phyloP scores from a whole-genome alignment of 768 basidiomycete genomes.

The Tylopilus rubrobrunneus region DNA sequence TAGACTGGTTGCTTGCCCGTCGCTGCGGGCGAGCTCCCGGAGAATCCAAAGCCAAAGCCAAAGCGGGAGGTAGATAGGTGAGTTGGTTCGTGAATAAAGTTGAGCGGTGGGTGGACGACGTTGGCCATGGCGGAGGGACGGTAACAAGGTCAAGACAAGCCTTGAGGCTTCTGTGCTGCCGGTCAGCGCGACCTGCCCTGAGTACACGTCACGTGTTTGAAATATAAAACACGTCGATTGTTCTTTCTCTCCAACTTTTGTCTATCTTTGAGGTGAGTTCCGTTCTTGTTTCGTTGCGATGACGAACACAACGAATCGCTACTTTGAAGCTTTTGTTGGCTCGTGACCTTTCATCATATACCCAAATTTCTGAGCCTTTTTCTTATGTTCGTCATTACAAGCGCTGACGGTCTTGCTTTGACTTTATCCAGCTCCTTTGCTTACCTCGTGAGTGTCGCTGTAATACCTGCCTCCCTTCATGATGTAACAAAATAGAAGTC shows the following conservation, averaged over 20 bases:
- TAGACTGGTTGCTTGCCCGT: conserved; percentile 45
- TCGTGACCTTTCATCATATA: conserved; percentile 72
- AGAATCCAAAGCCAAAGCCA: conserved; percentile 70
- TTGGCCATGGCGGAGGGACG: conserved; percentile 58
- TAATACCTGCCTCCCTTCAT: conserved; percentile 24
- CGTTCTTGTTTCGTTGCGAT: conserved; percentile 26
- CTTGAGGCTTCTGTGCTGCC: not conserved
- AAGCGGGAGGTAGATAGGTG: conserved; percentile 61
- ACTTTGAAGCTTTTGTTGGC: conserved; percentile 66
- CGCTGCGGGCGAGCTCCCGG: conserved; percentile 39
- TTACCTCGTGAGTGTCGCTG: conserved; percentile 33
- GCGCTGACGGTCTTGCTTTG: conserved; percentile 12
- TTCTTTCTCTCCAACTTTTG: not conserved
- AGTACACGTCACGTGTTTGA: conserved; percentile 30
- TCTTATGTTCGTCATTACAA: not conserved
- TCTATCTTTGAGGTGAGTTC: conserved; percentile 30
- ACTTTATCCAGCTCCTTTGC: not conserved
- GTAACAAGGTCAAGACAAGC: conserved; percentile 13
- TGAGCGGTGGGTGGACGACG: conserved; percentile 62
- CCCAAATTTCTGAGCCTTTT: conserved; percentile 84
- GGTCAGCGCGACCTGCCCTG: conserved; percentile 32
- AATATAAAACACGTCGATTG: conserved; percentile 11
- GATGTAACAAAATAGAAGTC: conserved; percentile 83
- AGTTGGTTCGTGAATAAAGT: conserved; percentile 57
- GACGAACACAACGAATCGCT: conserved; percentile 84